These are phyloP conservation scores for Xylariaceae sp. DNA, from an alignment of 2,329 filamentous ascomycete genomes.

Conservation along the genomic window DNA sequence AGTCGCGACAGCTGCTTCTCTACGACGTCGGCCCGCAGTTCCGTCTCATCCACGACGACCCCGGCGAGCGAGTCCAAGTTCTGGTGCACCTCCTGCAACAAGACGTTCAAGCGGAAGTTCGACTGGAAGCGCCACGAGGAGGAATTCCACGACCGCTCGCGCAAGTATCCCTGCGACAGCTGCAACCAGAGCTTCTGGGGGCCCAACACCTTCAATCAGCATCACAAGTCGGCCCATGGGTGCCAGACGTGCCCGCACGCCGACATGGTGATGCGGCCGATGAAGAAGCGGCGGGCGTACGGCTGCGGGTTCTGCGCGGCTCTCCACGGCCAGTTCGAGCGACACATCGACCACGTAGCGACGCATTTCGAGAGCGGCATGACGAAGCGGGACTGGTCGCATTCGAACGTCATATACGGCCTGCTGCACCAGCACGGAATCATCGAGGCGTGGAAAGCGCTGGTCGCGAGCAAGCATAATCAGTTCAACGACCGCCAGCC, in stretches of 20 bases:
- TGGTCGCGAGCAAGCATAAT: slow-evolving; percentile 45
- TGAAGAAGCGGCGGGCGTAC: slow-evolving; percentile 62
- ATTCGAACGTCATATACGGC: slow-evolving; percentile 64
- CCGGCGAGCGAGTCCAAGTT: slow-evolving; percentile 29
- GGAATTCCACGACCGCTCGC: slow-evolving; percentile 64
- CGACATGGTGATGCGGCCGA: slow-evolving; percentile 59
- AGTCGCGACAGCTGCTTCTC: slow-evolving; percentile 35
- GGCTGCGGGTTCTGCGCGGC: slow-evolving; percentile 65
- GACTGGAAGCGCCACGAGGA: slow-evolving; percentile 68
- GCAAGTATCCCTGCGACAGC: slow-evolving; percentile 63
- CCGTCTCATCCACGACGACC: slow-evolving; percentile 28
- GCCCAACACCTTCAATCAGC: slow-evolving; percentile 64
- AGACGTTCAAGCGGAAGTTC: slow-evolving; percentile 63
- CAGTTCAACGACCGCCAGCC: slow-evolving; percentile 49
- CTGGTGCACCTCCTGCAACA: slow-evolving; percentile 51
- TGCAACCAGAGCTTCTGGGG: slow-evolving; percentile 67
- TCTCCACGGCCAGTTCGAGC: slow-evolving; percentile 59
- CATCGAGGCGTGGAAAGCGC: slow-evolving; percentile 56
- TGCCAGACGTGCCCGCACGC: slow-evolving; percentile 63
- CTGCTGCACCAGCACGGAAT: slow-evolving; percentile 63
- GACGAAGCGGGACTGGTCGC: slow-evolving; percentile 63
- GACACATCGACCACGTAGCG: slow-evolving; percentile 64
- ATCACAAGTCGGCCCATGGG: slow-evolving; percentile 61
- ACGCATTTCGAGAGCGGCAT: slow-evolving; percentile 62
- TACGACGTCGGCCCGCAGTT: slow-evolving; percentile 30